A percentile compares a stretch with the other conserved stretches of the same genome.
phyloP scores from a whole-genome alignment of 176 grass and related monocot genomes.

The Triticum aestivum region IWGSC_CS_RefSeq_v2.1 NC_057812.1:195479026-195479525 shows the following conservation, averaged over 20 bases:
- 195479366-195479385: too few relatives aligned
- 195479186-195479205: slow-evolving; percentile 54
- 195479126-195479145: slow-evolving; percentile 41
- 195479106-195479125: slow-evolving; percentile 36
- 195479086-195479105: slow-evolving; percentile 47
- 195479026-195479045: slow-evolving; percentile 58
- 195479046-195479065: slow-evolving; percentile 55
- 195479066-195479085: slow-evolving; percentile 41
- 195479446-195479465: too few relatives aligned
- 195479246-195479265: slow-evolving; percentile 45
- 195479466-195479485: too few relatives aligned
- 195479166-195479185: slow-evolving; percentile 37
- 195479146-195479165: slow-evolving; percentile 51
- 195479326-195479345: too few relatives aligned
- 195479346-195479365: too few relatives aligned
- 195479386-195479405: too few relatives aligned
- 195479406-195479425: too few relatives aligned
- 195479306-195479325: too few relatives aligned
- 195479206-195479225: slow-evolving; percentile 39
- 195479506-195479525: too few relatives aligned
- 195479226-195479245: slow-evolving; percentile 54
- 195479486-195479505: too few relatives aligned
- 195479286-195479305: too few relatives aligned
- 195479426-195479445: too few relatives aligned
- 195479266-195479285: slow-evolving; percentile 1